A percentile compares a stretch with the other conserved stretches of the same genome.
phyloP scores from a whole-genome alignment of 2,329 filamentous ascomycete genomes.

The Phialophora chinensis region DNA sequence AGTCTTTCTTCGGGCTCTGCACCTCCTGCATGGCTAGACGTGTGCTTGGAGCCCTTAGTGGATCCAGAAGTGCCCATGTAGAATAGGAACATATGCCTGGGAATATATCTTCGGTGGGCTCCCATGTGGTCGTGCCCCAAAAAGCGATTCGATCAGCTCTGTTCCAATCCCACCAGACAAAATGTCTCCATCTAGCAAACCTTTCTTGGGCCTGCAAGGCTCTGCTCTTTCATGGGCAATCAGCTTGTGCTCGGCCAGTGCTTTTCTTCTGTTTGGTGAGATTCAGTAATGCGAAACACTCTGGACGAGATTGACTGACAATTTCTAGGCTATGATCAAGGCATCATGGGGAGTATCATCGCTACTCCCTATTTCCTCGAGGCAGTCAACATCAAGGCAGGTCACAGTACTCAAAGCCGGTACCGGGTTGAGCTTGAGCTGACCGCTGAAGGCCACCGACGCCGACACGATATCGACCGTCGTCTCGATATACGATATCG shows the following conservation, averaged over 20 bases:
- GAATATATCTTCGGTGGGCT: neutral
- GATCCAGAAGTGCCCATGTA: neutral
- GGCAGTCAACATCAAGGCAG: conserved; percentile 32
- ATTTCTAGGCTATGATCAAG: conserved; percentile 36
- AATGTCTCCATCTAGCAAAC: conserved; percentile 22
- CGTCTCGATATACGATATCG: conserved; percentile 64
- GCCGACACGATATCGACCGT: conserved; percentile 44
- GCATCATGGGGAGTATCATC: conserved; percentile 39
- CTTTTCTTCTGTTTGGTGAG: conserved; percentile 24
- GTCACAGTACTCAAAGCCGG: neutral
- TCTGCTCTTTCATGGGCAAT: conserved; percentile 28
- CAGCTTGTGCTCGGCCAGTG: conserved; percentile 24
- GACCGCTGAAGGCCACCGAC: conserved; percentile 13
- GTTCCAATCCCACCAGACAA: conserved; percentile 1
- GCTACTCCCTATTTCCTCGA: conserved; percentile 37
- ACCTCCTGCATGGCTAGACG: neutral
- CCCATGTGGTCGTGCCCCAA: neutral
- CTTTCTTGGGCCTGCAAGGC: conserved; percentile 30
- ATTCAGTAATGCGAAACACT: no score
- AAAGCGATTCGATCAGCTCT: neutral
- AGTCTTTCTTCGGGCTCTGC: neutral
- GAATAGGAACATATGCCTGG: conserved; percentile 4
- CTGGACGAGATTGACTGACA: no score
- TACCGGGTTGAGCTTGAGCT: neutral
- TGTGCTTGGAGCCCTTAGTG: neutral